These are phyloP conservation scores for Drechslerella coelobrocha DNA, from an alignment of 2,329 filamentous ascomycete species.

Conservation along the genomic window DNA sequence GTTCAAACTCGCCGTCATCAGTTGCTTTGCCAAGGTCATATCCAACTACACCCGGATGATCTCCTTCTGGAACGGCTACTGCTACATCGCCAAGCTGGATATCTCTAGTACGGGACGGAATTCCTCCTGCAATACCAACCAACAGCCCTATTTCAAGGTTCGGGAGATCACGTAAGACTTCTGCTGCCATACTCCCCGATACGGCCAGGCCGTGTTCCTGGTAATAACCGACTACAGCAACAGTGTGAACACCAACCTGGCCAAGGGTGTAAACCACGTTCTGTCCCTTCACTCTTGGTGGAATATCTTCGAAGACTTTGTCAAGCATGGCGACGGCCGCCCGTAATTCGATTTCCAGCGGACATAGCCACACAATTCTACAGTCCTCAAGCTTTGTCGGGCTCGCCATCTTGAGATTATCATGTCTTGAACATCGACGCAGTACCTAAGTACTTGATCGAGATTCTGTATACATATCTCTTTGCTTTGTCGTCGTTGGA, in stretches of 20 bases:
- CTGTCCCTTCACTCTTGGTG: slow-evolving; percentile 20
- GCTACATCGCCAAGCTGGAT: slow-evolving; percentile 48
- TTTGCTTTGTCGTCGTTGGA: too few relatives aligned
- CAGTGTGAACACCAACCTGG: slow-evolving; percentile 31
- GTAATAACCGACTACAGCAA: slow-evolving; percentile 42
- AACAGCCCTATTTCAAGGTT: slow-evolving; percentile 38
- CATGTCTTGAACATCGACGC: not conserved
- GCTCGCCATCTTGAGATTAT: not conserved
- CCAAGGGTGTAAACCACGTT: slow-evolving; percentile 32
- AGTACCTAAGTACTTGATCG: too few relatives aligned
- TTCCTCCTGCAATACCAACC: slow-evolving; percentile 45
- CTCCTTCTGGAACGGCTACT: slow-evolving; percentile 34
- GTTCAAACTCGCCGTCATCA: slow-evolving; percentile 25
- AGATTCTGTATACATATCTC: too few relatives aligned
- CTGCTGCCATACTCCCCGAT: slow-evolving; percentile 39
- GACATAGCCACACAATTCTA: slow-evolving; percentile 43
- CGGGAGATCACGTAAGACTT: slow-evolving; percentile 41
- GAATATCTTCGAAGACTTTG: slow-evolving; percentile 28
- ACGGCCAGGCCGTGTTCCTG: slow-evolving; percentile 38
- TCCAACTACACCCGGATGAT: slow-evolving; percentile 34
- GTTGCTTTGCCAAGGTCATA: slow-evolving; percentile 39
- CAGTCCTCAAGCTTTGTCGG: slow-evolving; percentile 34
- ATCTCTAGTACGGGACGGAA: slow-evolving; percentile 27
- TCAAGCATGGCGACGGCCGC: slow-evolving; percentile 46
- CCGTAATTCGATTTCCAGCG: slow-evolving; percentile 36